Conservation (phyloP, 176 grass and related monocot species). For the Ensete ventricosum region DNA sequence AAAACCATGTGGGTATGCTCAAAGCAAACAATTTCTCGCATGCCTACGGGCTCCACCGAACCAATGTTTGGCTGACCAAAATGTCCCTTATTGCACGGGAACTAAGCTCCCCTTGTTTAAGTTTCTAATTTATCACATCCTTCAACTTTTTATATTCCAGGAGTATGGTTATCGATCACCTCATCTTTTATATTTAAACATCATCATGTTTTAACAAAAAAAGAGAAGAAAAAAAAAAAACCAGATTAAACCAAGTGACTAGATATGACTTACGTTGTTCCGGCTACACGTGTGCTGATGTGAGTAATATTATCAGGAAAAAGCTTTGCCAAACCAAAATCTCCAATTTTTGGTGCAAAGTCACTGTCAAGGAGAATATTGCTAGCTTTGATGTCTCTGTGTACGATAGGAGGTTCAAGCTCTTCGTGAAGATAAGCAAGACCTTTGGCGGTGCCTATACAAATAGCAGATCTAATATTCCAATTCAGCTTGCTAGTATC, state of each 20-base stretch:
- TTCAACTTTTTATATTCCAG: not conserved
- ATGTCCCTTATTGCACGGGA: too few species aligned
- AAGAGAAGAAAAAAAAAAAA: not conserved
- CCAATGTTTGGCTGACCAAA: too few species aligned
- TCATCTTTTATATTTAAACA: not conserved
- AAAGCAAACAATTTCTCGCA: too few species aligned
- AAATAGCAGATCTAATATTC: conserved; percentile 11
- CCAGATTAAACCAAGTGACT: not conserved
- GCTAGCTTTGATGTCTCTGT: conserved; percentile 22
- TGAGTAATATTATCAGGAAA: conserved; percentile 18
- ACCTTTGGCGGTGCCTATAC: conserved; percentile 9
- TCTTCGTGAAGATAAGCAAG: conserved; percentile 16
- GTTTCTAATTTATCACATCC: not conserved
- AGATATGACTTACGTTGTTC: conserved; percentile 10
- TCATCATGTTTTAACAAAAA: not conserved
- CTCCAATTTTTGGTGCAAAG: conserved; percentile 11
- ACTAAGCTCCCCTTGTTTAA: too few species aligned
- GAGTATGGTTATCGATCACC: not conserved
- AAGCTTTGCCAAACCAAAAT: conserved; percentile 18
- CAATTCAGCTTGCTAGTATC: conserved; percentile 12
- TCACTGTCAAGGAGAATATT: conserved; percentile 16
- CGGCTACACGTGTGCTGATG: conserved; percentile 15
- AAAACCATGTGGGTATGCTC: too few species aligned
- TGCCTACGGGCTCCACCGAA: too few species aligned
- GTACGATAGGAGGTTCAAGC: conserved; percentile 8